Base-by-base conservation (phyloP, 2,329 filamentous ascomycete species). In the Colletotrichum melonis region DNA sequence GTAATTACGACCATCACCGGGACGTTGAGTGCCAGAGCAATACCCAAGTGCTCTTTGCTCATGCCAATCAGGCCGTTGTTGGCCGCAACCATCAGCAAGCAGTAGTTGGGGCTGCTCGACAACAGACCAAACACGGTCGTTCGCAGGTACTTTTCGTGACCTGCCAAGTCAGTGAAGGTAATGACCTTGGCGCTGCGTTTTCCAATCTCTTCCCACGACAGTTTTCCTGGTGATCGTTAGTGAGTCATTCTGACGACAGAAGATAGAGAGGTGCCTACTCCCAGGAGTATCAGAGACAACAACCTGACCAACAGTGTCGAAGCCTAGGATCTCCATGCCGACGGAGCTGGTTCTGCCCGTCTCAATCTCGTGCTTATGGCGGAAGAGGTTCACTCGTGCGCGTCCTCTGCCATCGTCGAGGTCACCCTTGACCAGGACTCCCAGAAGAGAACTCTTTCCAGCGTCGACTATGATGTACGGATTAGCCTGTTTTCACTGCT, bases 291-390 rank as follows among this genome's bases (percentile, higher is more conserved):
- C 93, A 52, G 94, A 96, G 19, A 92, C 90, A 19, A 98, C 90
- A 32, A 98, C 93, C 30, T 95, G 91, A 32, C 97, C 96, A 68
- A 90, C 89, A 63, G 93, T 95, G 82, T 98, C 95, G 78, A 98
- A 99, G 2, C 97, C 97, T 93, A 98, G 95, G 74, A 98, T 98
- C 82, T 99, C 97, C 95, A 98, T 97, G 55, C 97, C 96, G 0
- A 99, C 97, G 0, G 95, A 98, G 80, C 95, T 98, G 11, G 97
- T 99, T 76, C 97, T 90, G 1, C 97, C 97, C 59, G 94, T 97
- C 83, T 99, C 97, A 54, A 98, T 93, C 84, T 99, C 97, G 80
- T 99, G 97, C 84, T 99, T 98, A 83, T 99, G 97, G 19, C 97
- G 91, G 84, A 99, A 99, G 14, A 99, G 91, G 76, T 98, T 98